Evolutionary conservation across 768 basidiomycete genomes (phyloP), one percentile per base, ranked within the genome.

Genomic region (Rhizopogon vesiculosus): DNA sequence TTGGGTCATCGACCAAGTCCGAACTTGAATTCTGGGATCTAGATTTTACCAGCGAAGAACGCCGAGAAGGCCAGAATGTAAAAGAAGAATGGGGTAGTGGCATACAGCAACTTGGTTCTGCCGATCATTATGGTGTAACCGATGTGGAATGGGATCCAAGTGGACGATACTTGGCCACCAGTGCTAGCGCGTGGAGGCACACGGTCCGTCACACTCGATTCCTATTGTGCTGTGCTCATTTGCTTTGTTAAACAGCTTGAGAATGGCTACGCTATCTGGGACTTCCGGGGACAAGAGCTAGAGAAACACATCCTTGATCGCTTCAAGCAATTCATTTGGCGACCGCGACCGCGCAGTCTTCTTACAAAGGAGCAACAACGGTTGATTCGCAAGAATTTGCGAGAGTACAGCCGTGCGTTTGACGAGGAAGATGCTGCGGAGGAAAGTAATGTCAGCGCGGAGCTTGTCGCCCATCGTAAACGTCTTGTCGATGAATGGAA

Each of bases 291-390:
- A n/a, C 88, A 92, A 70, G 92, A 96, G 69, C 78, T 94, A n/a
- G 81, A 89, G 68, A 90, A 91, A 68, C 86, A 87, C 50, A 84
- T 93, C 56, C 77, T 89, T 59, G 97, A 98, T 68, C 85, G 89
- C 55, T 98, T 99, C 83, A 99, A 99, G 77, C 97, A 99, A 71
- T 93, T 98, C 73, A 82, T 98, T 59, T 99, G 96, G 96, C 87
- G 97, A 38, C 95, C 96, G 25, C 87, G 97, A n/a, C 93, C 97
- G 4, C 83, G 85, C 10, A 89, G 91, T 3, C 74, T 98, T 50
- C 78, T 99, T 55, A 79, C 85, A 46, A 92, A 89, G 67, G 94
- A 97, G 50, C 85, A 93, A 57, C 93, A 97, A 66, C 86, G 86
- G 60, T 82, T 81, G 51, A 84, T 99, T 56, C 83, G 92, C 57